phyloP scores from a whole-genome alignment of 176 grass and related monocot species.

The Aegilops bicornis region DNA sequence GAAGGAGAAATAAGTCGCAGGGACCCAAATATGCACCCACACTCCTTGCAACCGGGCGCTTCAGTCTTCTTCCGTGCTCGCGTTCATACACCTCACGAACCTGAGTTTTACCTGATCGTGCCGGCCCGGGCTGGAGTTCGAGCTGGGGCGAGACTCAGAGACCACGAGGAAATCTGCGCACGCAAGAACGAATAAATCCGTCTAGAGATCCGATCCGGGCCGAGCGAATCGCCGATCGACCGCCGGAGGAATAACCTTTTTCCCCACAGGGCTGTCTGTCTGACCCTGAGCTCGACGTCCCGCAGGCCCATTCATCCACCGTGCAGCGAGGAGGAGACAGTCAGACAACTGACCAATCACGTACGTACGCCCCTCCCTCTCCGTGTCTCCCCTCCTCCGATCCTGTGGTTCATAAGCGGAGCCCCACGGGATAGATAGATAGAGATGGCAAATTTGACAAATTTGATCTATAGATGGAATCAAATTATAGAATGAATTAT shows the following conservation, averaged over 20 bases:
- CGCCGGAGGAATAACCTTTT: constrained; percentile 17
- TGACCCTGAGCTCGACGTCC: not conserved
- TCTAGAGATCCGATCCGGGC: not conserved
- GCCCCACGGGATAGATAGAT: not conserved
- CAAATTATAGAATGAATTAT: too few relatives aligned
- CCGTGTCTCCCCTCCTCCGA: not conserved
- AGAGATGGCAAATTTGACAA: too few relatives aligned
- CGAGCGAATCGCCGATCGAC: constrained; percentile 6
- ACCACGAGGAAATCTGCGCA: not conserved
- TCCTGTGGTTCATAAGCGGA: not conserved
- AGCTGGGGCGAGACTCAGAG: too few relatives aligned
- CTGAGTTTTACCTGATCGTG: too few relatives aligned
- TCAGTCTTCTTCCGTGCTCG: too few relatives aligned
- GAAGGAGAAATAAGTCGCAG: too few relatives aligned
- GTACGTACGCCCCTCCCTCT: not conserved
- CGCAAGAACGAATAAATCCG: not conserved
- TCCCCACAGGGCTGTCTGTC: not conserved
- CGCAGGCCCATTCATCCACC: constrained; percentile 13
- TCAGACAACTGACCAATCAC: constrained; percentile 19
- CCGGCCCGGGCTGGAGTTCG: too few relatives aligned
- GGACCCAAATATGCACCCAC: too few relatives aligned
- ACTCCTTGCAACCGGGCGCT: too few relatives aligned
- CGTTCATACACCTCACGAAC: too few relatives aligned
- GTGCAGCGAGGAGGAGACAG: not conserved
- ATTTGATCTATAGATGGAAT: too few relatives aligned